Evolutionary conservation across 2,329 filamentous ascomycete species (phyloP).

Genomic region (Phaeomoniella chlamydospora): DNA sequence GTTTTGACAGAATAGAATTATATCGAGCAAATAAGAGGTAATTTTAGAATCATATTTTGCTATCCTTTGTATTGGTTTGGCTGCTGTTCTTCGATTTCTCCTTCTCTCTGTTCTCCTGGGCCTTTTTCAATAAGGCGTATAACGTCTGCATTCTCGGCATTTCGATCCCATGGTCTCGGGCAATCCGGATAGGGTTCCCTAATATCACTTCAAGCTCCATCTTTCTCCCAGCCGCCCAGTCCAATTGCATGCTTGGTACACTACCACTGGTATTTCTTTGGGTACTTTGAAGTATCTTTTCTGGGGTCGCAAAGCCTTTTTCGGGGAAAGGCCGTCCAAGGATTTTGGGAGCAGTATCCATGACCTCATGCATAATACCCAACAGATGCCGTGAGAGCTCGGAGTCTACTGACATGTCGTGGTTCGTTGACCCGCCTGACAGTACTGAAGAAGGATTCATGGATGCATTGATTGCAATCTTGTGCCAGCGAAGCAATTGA

Average conservation of each 20-base stretch:
- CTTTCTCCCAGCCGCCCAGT: constrained; percentile 51
- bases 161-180: constrained; percentile 45
- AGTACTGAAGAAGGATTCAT: constrained; percentile 62
- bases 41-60: too few relatives aligned
- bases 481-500: constrained; percentile 61
- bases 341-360: constrained; percentile 47
- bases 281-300: constrained; percentile 48
- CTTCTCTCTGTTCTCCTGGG: constrained; percentile 38
- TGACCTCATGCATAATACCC: constrained; percentile 57
- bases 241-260: constrained; percentile 50
- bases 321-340: constrained; percentile 45
- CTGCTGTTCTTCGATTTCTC: constrained; percentile 3
- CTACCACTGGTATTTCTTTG: constrained; percentile 37
- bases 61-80: too few relatives aligned
- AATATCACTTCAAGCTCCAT: constrained; percentile 62
- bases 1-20: too few relatives aligned
- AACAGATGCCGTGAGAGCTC: constrained; percentile 48
- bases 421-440: constrained; percentile 48
- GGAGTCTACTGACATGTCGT: constrained; percentile 48
- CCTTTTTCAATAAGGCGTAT: constrained; percentile 51
- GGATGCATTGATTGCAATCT: constrained; percentile 61
- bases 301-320: constrained; percentile 43
- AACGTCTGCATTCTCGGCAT: constrained; percentile 53
- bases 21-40: too few relatives aligned
- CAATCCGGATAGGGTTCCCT: constrained; percentile 55